Conservation (phyloP, 2,329 filamentous ascomycete species). For the Geosmithia flava region DNA sequence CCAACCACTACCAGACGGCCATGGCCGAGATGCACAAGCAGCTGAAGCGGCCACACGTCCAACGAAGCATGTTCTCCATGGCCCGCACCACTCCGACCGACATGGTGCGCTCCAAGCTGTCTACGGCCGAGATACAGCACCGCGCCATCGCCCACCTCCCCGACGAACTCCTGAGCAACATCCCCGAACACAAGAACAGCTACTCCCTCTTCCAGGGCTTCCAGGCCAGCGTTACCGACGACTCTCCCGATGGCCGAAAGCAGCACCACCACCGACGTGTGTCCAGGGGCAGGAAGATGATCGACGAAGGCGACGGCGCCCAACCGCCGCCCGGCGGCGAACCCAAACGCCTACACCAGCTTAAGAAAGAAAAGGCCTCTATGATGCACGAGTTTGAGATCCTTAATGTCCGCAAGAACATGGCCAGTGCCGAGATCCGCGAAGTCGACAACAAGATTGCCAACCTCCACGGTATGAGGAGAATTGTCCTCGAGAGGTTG, state of each 20-base stretch:
- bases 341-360: slow-evolving; percentile 55
- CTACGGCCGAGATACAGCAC: slow-evolving; percentile 84
- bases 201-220: slow-evolving; percentile 98
- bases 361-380: slow-evolving; percentile 69
- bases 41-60: slow-evolving; percentile 68
- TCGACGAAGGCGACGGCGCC: slow-evolving; percentile 41
- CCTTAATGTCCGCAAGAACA: slow-evolving; percentile 86
- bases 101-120: slow-evolving; percentile 82
- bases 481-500: slow-evolving; percentile 78
- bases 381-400: slow-evolving; percentile 83
- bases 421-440: slow-evolving; percentile 90
- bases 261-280: slow-evolving; percentile 54
- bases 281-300: slow-evolving; percentile 63
- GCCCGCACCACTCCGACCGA: slow-evolving; percentile 88
- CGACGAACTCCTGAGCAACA: slow-evolving; percentile 80
- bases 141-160: slow-evolving; percentile 79
- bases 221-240: slow-evolving; percentile 69
- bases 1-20: slow-evolving; percentile 69
- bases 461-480: slow-evolving; percentile 85
- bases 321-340: background rate
- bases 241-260: slow-evolving; percentile 45
- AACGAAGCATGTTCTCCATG: slow-evolving; percentile 84
- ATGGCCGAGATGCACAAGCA: slow-evolving; percentile 85
- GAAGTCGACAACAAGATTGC: slow-evolving; percentile 96
- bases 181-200: slow-evolving; percentile 72